Evolutionary conservation across 2,329 filamentous ascomycete genomes (phyloP).

Genomic region (Ascochyta pisi): DNA sequence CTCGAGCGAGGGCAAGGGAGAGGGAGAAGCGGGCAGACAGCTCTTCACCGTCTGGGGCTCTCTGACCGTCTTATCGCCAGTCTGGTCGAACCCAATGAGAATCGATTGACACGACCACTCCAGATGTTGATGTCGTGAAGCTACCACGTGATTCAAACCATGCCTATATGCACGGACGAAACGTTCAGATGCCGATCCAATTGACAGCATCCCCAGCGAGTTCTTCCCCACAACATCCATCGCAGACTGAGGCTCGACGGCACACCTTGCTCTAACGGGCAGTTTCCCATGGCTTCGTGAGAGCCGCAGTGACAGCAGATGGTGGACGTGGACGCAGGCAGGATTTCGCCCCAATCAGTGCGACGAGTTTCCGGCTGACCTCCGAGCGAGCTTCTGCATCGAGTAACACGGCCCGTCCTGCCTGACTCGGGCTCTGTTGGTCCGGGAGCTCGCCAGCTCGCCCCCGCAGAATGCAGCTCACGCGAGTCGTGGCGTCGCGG

Average conservation of each 20-base stretch:
- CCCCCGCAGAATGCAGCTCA: constrained; percentile 18
- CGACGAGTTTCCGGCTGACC: not conserved
- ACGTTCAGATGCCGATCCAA: no score
- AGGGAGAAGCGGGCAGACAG: not conserved
- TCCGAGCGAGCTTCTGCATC: not conserved
- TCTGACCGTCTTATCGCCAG: not conserved
- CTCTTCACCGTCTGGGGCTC: not conserved
- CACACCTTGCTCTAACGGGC: no score
- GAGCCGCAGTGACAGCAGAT: not conserved
- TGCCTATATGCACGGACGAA: no score
- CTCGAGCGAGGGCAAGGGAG: not conserved
- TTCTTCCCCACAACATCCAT: no score
- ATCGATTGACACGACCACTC: not conserved
- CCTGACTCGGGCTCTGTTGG: constrained; percentile 21
- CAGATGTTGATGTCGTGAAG: no score
- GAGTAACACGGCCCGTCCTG: constrained; percentile 29
- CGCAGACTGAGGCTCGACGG: no score
- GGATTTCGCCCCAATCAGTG: not conserved
- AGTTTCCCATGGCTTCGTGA: no score
- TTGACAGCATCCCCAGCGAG: no score
- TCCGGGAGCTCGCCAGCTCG: constrained; percentile 17
- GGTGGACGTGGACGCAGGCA: not conserved
- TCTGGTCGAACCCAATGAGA: no score
- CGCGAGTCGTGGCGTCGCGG: constrained; percentile 9
- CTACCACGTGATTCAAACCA: no score